phyloP scores from a whole-genome alignment of 768 basidiomycete species.

The Clavulina sp. region DNA sequence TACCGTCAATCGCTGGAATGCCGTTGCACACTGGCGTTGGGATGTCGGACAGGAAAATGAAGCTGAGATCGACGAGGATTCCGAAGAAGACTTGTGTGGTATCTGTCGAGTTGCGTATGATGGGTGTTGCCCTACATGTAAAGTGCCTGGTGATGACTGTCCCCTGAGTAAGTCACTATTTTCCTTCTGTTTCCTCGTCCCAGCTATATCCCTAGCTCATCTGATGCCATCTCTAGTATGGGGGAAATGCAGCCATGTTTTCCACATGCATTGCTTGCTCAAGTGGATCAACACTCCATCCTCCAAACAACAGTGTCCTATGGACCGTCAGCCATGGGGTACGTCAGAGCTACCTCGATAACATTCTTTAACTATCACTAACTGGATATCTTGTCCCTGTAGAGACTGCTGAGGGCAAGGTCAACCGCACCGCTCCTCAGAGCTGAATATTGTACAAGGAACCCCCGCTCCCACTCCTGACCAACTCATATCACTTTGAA shows the following conservation, averaged over 20 bases:
- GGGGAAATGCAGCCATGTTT: slow-evolving; percentile 94
- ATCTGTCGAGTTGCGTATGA: slow-evolving; percentile 88
- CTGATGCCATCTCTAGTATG: slow-evolving; percentile 45
- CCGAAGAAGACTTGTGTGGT: slow-evolving; percentile 42
- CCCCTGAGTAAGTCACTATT: slow-evolving; percentile 49
- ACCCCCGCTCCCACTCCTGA: no score
- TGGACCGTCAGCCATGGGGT: slow-evolving; percentile 94
- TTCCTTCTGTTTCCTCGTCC: slow-evolving; percentile 4
- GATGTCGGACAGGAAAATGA: slow-evolving; percentile 26
- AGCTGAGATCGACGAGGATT: slow-evolving; percentile 17
- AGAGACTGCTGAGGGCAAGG: neutral
- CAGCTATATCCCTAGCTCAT: neutral
- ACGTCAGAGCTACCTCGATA: slow-evolving; percentile 16
- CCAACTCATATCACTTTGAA: no score
- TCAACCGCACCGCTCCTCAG: neutral
- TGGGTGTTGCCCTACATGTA: slow-evolving; percentile 89
- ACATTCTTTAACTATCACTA: neutral
- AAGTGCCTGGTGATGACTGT: slow-evolving; percentile 92
- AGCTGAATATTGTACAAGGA: neutral
- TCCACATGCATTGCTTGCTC: slow-evolving; percentile 95
- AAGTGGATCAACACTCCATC: slow-evolving; percentile 87
- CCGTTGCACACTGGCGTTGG: slow-evolving; percentile 84
- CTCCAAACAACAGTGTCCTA: slow-evolving; percentile 94
- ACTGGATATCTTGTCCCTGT: neutral
- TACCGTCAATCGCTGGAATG: slow-evolving; percentile 68